phyloP scores from a whole-genome alignment of 148 eudicot genomes.

The Fagopyrum esculentum region DNA sequence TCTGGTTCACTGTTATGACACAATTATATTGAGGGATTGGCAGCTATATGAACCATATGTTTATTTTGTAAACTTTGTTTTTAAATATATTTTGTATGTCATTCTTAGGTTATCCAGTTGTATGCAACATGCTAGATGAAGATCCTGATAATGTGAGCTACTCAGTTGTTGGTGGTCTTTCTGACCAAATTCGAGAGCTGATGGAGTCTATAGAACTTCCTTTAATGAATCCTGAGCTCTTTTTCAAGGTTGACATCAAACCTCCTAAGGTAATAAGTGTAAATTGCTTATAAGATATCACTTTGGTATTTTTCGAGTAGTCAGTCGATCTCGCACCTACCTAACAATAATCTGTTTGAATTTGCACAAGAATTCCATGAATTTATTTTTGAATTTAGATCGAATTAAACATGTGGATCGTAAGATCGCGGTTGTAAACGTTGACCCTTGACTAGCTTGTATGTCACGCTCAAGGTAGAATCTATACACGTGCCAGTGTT shows the following conservation, averaged over 20 bases:
- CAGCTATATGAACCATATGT: neutral
- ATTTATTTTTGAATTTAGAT: neutral
- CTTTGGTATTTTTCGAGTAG: neutral
- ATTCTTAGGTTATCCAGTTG: conserved; percentile 86
- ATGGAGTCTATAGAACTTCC: conserved; percentile 97
- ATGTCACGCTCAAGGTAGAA: conserved; percentile 1
- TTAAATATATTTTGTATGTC: neutral
- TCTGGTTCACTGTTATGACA: neutral
- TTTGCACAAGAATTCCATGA: neutral
- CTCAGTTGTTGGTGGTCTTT: conserved; percentile 97
- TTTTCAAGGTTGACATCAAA: conserved; percentile 88
- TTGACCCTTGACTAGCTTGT: neutral
- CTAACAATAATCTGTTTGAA: neutral
- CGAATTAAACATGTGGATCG: neutral
- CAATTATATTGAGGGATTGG: neutral
- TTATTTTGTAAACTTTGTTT: neutral
- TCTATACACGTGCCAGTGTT: conserved; percentile 5
- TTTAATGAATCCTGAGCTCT: conserved; percentile 96
- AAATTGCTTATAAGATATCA: neutral
- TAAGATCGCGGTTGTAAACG: conserved; percentile 5
- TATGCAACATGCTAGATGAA: conserved; percentile 97
- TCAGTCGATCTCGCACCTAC: neutral
- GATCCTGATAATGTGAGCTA: conserved; percentile 98
- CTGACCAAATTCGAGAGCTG: conserved; percentile 93
- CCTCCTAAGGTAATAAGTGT: conserved; percentile 74